A percentile compares a stretch with the other conserved stretches of the same genome.
These are phyloP conservation scores for Trypanosoma lewisi DNA, from an alignment of 208 protist species.

Conservation along the genomic window DNA sequence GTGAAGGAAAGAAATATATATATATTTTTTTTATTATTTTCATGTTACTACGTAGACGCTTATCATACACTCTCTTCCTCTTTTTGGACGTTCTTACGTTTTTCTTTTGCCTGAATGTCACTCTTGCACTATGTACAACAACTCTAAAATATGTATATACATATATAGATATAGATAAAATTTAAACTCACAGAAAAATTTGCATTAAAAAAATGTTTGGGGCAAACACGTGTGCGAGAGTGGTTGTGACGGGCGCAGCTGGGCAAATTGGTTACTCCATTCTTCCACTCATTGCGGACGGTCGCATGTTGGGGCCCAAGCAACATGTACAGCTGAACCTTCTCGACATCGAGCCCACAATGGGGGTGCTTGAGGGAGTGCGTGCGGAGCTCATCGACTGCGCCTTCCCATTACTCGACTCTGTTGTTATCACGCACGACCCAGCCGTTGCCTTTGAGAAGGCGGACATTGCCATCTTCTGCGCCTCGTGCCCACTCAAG, in stretches of 20 bases:
- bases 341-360: slow-evolving; percentile 82
- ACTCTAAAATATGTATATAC: too few relatives aligned
- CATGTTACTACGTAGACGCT: too few relatives aligned
- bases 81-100: too few relatives aligned
- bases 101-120: too few relatives aligned
- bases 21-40: neutral
- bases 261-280: slow-evolving; percentile 96
- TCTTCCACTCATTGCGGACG: slow-evolving; percentile 91
- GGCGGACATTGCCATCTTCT: slow-evolving; percentile 82
- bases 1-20: neutral
- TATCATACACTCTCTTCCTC: too few relatives aligned
- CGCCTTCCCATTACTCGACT: slow-evolving; percentile 87
- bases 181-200: neutral
- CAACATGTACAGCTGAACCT: slow-evolving; percentile 91
- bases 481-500: slow-evolving; percentile 86
- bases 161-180: too few relatives aligned
- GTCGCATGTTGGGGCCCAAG: slow-evolving; percentile 88
- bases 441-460: slow-evolving; percentile 79
- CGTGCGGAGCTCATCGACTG: slow-evolving; percentile 94
- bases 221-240: slow-evolving; percentile 21
- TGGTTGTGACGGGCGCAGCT: slow-evolving; percentile 95
- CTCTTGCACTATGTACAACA: too few relatives aligned
- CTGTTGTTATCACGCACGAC: slow-evolving; percentile 72
- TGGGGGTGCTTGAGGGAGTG: slow-evolving; percentile 82
- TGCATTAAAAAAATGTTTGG: slow-evolving; percentile 27